Evolutionary conservation across 1,139 yeast genomes (phyloP).

Genomic region (Saccharomyces uvarum): DNA sequence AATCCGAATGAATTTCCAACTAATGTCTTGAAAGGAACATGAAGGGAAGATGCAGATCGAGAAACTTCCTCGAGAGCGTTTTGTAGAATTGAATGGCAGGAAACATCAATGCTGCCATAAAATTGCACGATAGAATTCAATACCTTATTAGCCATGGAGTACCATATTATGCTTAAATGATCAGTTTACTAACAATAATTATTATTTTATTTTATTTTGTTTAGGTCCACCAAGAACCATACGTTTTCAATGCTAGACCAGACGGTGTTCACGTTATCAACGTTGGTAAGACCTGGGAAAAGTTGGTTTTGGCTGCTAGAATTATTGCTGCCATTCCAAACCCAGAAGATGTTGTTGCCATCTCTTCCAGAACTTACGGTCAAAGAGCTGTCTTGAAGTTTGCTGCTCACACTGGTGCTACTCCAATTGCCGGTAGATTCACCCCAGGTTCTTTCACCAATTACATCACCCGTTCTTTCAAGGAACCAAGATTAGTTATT

Average conservation of each 20-base stretch:
- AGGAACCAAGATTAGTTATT: conserved; percentile 98
- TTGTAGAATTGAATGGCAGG: neutral
- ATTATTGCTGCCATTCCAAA: conserved; percentile 98
- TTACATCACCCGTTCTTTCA: conserved; percentile 99
- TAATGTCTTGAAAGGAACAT: neutral
- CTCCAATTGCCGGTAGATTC: conserved; percentile 99
- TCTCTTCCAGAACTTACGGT: conserved; percentile 98
- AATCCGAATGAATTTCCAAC: neutral
- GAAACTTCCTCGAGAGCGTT: neutral
- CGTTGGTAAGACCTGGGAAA: conserved; percentile 99
- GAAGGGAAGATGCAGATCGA: neutral
- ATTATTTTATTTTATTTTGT: conserved; percentile 10
- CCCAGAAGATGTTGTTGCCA: conserved; percentile 96
- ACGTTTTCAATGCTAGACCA: conserved; percentile 98
- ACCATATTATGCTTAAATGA: neutral
- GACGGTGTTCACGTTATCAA: conserved; percentile 98
- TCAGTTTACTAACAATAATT: conserved; percentile 35
- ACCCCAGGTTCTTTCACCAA: conserved; percentile 99
- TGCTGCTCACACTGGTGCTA: conserved; percentile 99
- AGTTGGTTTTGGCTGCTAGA: conserved; percentile 98
- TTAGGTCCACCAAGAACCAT: conserved; percentile 96
- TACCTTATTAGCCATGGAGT: neutral
- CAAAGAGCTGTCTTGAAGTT: conserved; percentile 99
- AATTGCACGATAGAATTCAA: neutral
- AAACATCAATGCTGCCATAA: neutral